Conservation (phyloP, 164 flowering plant genomes). For the Annona cherimola region DNA sequence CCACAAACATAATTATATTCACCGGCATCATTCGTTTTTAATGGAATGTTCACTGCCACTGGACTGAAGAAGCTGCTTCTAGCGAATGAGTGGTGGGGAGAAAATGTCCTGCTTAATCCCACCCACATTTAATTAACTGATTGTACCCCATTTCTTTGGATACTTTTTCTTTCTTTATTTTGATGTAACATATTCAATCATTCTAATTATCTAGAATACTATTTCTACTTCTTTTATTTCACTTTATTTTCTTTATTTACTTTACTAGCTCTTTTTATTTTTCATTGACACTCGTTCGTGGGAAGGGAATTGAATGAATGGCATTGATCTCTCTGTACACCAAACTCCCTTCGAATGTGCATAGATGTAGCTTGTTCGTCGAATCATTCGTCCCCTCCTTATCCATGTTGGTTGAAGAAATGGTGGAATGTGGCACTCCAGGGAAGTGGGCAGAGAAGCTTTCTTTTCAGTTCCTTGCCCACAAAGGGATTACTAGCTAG, state of each 20-base stretch:
- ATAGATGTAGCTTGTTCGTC: not conserved
- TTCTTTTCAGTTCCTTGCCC: constrained; percentile 25
- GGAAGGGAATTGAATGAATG: not conserved
- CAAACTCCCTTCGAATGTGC: not conserved
- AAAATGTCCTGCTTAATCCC: no score
- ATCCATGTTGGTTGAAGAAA: not conserved
- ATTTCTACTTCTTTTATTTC: constrained; percentile 6
- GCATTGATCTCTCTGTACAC: not conserved
- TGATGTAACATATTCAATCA: no score
- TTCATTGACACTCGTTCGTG: not conserved
- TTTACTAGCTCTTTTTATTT: not conserved
- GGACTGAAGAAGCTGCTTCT: no score
- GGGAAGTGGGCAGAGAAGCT: constrained; percentile 1
- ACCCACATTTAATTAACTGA: no score
- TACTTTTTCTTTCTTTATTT: no score
- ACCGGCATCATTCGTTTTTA: no score
- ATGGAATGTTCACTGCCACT: no score
- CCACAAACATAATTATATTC: no score
- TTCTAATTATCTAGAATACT: not conserved
- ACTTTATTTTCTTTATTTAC: constrained; percentile 12
- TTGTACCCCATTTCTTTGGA: no score
- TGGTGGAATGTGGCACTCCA: not conserved
- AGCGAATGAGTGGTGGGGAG: no score
- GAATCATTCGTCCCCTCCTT: not conserved
- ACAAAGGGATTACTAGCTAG: constrained; percentile 23